Evolutionary conservation across 768 basidiomycete species (phyloP).

Genomic region (Termitomyces titanicus): DNA sequence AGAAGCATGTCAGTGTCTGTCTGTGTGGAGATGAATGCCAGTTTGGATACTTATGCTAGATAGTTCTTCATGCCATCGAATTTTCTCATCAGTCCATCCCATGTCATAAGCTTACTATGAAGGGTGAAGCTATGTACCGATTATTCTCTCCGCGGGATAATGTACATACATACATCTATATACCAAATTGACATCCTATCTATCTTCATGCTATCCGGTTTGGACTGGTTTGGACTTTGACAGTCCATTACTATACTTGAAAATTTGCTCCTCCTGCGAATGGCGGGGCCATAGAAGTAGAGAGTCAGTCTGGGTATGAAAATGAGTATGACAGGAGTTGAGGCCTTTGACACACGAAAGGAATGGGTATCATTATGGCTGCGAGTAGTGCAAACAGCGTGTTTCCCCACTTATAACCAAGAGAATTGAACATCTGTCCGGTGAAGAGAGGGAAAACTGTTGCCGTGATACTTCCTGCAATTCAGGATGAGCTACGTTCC

Average conservation of each 20-base stretch:
- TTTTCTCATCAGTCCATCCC: no score
- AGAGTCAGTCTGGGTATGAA: constrained; percentile 23
- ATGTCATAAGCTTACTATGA: no score
- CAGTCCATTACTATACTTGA: constrained; percentile 22
- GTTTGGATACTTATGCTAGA: no score
- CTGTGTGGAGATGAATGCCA: no score
- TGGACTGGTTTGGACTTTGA: neutral
- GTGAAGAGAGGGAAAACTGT: constrained; percentile 61
- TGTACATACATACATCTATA: neutral
- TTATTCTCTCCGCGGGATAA: no score
- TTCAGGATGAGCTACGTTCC: neutral
- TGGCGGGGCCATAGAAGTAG: constrained; percentile 36
- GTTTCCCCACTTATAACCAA: constrained; percentile 58
- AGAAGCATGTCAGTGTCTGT: no score
- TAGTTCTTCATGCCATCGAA: no score
- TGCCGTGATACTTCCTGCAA: constrained; percentile 20
- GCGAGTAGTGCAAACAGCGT: constrained; percentile 53
- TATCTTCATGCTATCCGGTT: no score
- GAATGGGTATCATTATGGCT: constrained; percentile 49
- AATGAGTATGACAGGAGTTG: neutral
- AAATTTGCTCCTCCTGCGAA: constrained; percentile 37
- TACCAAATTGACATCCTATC: neutral
- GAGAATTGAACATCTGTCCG: constrained; percentile 46
- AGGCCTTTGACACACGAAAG: constrained; percentile 37
- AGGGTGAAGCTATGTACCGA: no score